Evolutionary conservation across 768 basidiomycete species (phyloP).

Genomic region (Tylopilus sp.): DNA sequence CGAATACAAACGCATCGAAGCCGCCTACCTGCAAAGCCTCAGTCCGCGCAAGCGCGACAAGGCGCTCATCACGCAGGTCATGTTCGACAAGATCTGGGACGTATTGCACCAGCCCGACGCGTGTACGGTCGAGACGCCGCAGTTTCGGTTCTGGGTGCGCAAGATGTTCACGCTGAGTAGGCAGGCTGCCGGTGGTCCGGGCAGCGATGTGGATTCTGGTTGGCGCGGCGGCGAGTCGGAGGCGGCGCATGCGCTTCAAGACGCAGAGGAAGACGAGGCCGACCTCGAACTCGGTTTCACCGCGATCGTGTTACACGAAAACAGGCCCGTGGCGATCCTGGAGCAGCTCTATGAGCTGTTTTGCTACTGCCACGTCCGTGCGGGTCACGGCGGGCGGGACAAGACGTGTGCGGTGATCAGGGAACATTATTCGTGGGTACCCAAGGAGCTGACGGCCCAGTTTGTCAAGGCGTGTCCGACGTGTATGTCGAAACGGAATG

Average conservation of each 20-base stretch:
- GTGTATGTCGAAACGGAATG: constrained; percentile 50
- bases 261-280: constrained; percentile 2
- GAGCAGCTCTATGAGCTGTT: constrained; percentile 79
- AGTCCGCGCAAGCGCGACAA: constrained; percentile 59
- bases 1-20: constrained; percentile 58
- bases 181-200: constrained; percentile 3
- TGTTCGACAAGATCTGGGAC: constrained; percentile 73
- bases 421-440: constrained; percentile 76
- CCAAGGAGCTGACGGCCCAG: constrained; percentile 76
- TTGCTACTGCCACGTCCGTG: constrained; percentile 64
- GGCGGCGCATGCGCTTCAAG: background rate
- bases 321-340: constrained; percentile 69
- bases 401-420: constrained; percentile 68
- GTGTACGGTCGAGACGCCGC: constrained; percentile 48
- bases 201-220: background rate
- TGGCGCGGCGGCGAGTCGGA: constrained; percentile 13
- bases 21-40: constrained; percentile 55
- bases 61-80: constrained; percentile 65
- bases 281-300: constrained; percentile 12
- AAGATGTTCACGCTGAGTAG: constrained; percentile 68
- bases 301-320: constrained; percentile 65
- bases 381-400: constrained; percentile 74
- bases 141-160: constrained; percentile 81
- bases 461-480: constrained; percentile 81
- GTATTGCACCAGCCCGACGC: constrained; percentile 54